Conservation (phyloP, 306 rosid genomes). For the Senna siamea region DNA sequence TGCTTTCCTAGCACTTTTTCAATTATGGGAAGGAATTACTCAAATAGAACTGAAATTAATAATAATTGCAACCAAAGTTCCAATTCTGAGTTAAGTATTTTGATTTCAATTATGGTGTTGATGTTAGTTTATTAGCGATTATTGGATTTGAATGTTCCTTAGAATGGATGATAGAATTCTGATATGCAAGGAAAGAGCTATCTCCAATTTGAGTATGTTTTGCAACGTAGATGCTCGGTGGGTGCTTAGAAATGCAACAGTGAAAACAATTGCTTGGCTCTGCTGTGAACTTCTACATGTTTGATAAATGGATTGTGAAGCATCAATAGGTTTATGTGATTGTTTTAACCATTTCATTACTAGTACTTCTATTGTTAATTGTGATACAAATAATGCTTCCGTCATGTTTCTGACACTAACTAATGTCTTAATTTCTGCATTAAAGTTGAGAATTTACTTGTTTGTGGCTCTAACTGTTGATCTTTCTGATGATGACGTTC, state of each 20-base stretch:
- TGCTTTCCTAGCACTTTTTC: neutral
- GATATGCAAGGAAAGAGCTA: neutral
- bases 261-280: neutral
- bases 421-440: neutral
- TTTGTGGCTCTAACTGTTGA: neutral
- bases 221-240: neutral
- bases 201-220: neutral
- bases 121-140: neutral
- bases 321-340: neutral
- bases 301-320: neutral
- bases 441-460: neutral
- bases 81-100: neutral
- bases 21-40: constrained; percentile 4
- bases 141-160: neutral
- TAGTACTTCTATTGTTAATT: neutral
- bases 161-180: neutral
- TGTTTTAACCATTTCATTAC: neutral
- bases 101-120: neutral
- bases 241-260: constrained; percentile 8
- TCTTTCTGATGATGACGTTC: neutral
- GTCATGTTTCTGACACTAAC: neutral
- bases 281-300: too few species aligned
- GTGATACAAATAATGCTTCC: neutral
- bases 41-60: neutral
- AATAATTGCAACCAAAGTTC: neutral